phyloP scores from a whole-genome alignment of 116 monocot species.

The Phalaenopsis hybrid region DNA sequence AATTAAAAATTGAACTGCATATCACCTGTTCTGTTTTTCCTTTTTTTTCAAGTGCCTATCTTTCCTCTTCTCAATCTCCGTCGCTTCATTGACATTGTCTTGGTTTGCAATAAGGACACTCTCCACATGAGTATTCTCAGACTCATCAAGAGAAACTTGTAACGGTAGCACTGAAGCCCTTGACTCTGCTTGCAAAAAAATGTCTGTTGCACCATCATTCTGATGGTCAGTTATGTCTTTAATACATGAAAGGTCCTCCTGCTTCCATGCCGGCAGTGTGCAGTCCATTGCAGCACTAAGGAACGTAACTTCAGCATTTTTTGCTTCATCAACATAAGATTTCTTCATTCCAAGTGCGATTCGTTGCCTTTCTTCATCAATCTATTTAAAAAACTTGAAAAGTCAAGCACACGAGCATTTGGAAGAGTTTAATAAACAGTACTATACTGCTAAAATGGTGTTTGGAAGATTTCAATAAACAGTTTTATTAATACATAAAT shows the following conservation, averaged over 20 bases:
- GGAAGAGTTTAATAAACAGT: neutral
- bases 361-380: slow-evolving; percentile 59
- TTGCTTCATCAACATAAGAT: slow-evolving; percentile 34
- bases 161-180: slow-evolving; percentile 61
- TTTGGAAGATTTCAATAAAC: neutral
- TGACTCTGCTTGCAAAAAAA: slow-evolving; percentile 24
- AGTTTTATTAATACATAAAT: neutral
- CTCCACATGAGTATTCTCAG: slow-evolving; percentile 46
- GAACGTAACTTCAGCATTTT: slow-evolving; percentile 13
- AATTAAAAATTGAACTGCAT: neutral
- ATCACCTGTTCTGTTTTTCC: slow-evolving; percentile 74
- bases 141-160: slow-evolving; percentile 69
- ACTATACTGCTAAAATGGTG: neutral
- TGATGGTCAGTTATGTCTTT: too few species aligned
- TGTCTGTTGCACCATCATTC: slow-evolving; percentile 7
- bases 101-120: slow-evolving; percentile 13
- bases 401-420: neutral
- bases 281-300: slow-evolving; percentile 13
- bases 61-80: slow-evolving; percentile 23
- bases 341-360: slow-evolving; percentile 87
- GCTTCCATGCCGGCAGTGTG: slow-evolving; percentile 4
- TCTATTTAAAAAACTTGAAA: slow-evolving; percentile 21
- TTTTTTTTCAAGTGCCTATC: slow-evolving; percentile 48
- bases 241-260: neutral
- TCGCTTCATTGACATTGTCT: slow-evolving; percentile 6